Evolutionary conservation across 352 stramenopile species (phyloP).

Genomic region (Phytopythium kandeliae): DNA sequence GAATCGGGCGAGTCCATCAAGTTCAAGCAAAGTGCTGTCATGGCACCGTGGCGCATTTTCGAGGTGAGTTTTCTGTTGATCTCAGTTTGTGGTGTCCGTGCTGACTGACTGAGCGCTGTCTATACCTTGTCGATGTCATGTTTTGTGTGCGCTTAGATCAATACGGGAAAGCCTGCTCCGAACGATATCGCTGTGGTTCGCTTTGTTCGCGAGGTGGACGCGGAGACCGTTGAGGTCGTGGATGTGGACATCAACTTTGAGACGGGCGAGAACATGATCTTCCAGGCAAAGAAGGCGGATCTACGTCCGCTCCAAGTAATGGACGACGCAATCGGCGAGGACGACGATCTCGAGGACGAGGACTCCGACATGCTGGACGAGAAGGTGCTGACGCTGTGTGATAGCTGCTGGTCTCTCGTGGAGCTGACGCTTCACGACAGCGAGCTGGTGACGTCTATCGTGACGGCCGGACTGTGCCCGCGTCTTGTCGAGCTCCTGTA

Average conservation of each 20-base stretch:
- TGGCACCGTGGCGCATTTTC: slow-evolving; percentile 82
- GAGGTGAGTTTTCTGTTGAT: slow-evolving; percentile 34
- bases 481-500: slow-evolving; percentile 78
- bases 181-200: slow-evolving; percentile 86
- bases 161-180: slow-evolving; percentile 66
- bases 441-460: slow-evolving; percentile 55
- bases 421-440: slow-evolving; percentile 77
- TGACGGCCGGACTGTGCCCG: slow-evolving; percentile 52
- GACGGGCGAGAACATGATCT: slow-evolving; percentile 80
- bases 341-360: slow-evolving; percentile 70
- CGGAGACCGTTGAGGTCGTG: slow-evolving; percentile 74
- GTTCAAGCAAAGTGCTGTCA: slow-evolving; percentile 51
- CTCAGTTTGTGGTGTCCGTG: slow-evolving; percentile 22
- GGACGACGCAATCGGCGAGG: slow-evolving; percentile 72
- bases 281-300: slow-evolving; percentile 50
- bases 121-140: neutral
- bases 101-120: neutral
- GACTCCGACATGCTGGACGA: slow-evolving; percentile 71
- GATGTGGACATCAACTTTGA: slow-evolving; percentile 88
- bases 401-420: slow-evolving; percentile 81
- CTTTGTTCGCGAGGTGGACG: slow-evolving; percentile 70
- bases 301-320: slow-evolving; percentile 75
- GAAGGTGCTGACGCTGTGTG: slow-evolving; percentile 81
- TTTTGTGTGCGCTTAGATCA: slow-evolving; percentile 27
- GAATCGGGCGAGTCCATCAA: slow-evolving; percentile 33